Base-by-base conservation (phyloP, 2,329 filamentous ascomycete species). In the Hypocreales sp. region DNA sequence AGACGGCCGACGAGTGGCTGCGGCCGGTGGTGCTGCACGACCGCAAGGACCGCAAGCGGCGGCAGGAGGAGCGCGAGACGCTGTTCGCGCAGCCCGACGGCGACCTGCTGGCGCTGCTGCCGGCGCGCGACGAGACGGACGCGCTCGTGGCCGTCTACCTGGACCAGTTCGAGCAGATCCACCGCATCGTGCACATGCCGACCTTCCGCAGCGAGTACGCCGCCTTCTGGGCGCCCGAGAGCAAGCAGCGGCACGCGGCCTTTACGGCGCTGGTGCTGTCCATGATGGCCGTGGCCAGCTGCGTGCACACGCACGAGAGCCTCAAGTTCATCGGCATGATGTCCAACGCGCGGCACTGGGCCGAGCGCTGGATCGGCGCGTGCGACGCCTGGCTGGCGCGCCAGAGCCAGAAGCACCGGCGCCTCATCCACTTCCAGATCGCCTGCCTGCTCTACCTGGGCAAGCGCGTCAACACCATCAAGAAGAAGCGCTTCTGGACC, bases 401-500 rank as follows among this genome's bases (percentile, higher is more conserved):
- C 20, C 68, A 73, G 48, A 72, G 68, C 43, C 62, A 72, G 44
- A 73, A 73, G 47, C 67, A 72, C 35, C 61, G 68, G 25, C 58
- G 60, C 24, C 56, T 73, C 15, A 63, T 73, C 10, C 66, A 73
- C 44, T 72, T 70, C 41, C 68, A 73, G 43, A 61, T 73, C 11
- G 56, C 60, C 9, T 72, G 68, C 37, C 50, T 74, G 18, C 40
- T 68, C n/a, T 72, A 71, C 35, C 57, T 73, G 3, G 66, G 64
- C 23, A 73, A 72, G 53, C 56, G 65, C 17, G 62, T 72, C 35
- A 74, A 74, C 46, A 67, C 63, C 3, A 61, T 73, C 36, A 71
- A 72, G 53, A 73, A 73, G 58, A 73, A 73, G 56, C 57, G 66
- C 9, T 72, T 69, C 45, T 73, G 68, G 68, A 68, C 64, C 11